A percentile compares a stretch with the other conserved stretches of the same genome.
phyloP scores from a whole-genome alignment of 2,329 filamentous ascomycete species.

The Paraphoma sp. region DNA sequence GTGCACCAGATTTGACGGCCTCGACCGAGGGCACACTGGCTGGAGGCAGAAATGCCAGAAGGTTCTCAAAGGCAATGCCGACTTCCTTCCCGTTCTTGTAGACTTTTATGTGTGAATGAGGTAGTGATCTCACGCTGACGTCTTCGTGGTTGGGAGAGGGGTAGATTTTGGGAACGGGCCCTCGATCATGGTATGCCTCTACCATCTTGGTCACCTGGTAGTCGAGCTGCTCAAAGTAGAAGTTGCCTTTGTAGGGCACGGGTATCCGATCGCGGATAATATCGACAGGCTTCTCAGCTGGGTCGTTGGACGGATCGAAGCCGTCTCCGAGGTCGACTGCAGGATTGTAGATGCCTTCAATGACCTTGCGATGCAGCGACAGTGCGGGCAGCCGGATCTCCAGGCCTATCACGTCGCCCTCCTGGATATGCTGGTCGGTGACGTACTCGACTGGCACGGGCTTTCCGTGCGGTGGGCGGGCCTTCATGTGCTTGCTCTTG shows the following conservation, averaged over 20 bases:
- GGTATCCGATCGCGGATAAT: slow-evolving; percentile 95
- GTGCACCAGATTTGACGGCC: slow-evolving; percentile 73
- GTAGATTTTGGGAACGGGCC: slow-evolving; percentile 66
- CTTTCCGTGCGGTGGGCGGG: slow-evolving; percentile 42
- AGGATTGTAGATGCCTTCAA: slow-evolving; percentile 86
- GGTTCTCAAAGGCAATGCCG: slow-evolving; percentile 85
- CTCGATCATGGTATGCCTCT: slow-evolving; percentile 66
- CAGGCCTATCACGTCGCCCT: slow-evolving; percentile 92
- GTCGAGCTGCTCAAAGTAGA: slow-evolving; percentile 92
- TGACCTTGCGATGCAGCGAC: slow-evolving; percentile 83
- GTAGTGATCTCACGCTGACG: slow-evolving; percentile 82
- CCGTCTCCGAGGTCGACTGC: slow-evolving; percentile 72
- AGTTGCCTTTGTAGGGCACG: slow-evolving; percentile 90
- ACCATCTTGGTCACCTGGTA: slow-evolving; percentile 88
- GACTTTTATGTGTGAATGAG: slow-evolving; percentile 82
- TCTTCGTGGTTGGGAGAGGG: slow-evolving; percentile 76
- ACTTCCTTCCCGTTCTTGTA: slow-evolving; percentile 91
- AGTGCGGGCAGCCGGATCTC: slow-evolving; percentile 91
- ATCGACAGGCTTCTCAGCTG: slow-evolving; percentile 67
- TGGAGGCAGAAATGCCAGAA: slow-evolving; percentile 89
- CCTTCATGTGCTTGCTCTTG: slow-evolving; percentile 50
- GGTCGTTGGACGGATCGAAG: slow-evolving; percentile 57
- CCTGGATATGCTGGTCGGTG: slow-evolving; percentile 76
- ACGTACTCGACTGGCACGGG: slow-evolving; percentile 53
- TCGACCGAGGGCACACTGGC: slow-evolving; percentile 77